phyloP scores from a whole-genome alignment of 2,329 filamentous ascomycete species.

The Ceratocystis eucalypticola region DNA sequence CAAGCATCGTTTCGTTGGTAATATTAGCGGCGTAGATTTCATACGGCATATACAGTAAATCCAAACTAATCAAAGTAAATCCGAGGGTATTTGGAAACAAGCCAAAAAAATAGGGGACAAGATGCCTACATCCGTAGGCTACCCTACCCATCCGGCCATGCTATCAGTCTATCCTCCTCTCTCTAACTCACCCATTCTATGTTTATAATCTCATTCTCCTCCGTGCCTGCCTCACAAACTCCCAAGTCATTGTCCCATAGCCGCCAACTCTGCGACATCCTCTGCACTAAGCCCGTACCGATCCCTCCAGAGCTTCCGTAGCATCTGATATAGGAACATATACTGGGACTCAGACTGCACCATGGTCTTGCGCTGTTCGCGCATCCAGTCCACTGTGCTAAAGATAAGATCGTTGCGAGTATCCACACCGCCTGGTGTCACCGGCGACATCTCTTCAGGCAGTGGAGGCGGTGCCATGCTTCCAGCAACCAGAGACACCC shows the following conservation, averaged over 20 bases:
- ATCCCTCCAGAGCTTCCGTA: constrained; percentile 61
- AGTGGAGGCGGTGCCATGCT: constrained; percentile 6
- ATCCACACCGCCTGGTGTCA: constrained; percentile 27
- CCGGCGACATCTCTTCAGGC: constrained; percentile 22
- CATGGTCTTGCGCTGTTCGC: constrained; percentile 88
- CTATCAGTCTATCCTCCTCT: neutral
- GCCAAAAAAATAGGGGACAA: neutral
- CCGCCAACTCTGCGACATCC: constrained; percentile 10
- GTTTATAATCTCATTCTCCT: neutral
- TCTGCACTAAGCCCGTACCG: constrained; percentile 34
- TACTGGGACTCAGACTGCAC: constrained; percentile 82
- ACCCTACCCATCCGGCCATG: neutral
- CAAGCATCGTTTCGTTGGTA: neutral
- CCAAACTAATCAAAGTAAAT: neutral
- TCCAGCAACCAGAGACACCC: constrained; percentile 22
- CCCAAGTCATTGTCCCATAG: neutral
- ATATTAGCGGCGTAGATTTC: neutral
- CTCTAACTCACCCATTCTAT: neutral
- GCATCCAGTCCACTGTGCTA: constrained; percentile 63
- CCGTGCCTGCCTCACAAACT: neutral
- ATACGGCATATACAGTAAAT: neutral
- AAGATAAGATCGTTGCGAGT: constrained; percentile 47
- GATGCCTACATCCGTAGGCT: neutral
- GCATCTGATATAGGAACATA: constrained; percentile 74
- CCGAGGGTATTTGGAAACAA: neutral